These are phyloP conservation scores for Castanopsis chinensis DNA, from an alignment of 306 rosid species.

Conservation along the genomic window DNA sequence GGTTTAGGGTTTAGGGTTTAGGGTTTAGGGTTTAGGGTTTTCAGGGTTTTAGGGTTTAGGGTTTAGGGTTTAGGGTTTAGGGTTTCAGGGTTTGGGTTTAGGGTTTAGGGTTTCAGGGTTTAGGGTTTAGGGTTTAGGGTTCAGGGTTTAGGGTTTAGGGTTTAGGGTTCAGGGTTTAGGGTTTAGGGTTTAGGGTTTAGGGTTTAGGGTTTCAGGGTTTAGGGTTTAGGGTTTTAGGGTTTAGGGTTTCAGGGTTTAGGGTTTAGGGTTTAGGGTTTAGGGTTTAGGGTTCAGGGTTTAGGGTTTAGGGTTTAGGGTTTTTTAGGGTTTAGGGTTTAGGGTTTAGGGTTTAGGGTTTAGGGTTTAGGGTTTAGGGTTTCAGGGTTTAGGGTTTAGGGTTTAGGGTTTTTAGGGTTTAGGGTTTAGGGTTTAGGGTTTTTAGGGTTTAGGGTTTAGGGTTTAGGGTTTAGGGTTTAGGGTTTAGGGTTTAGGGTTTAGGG, in stretches of 20 bases:
- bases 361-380: slow-evolving; percentile 22
- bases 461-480: slow-evolving; percentile 17
- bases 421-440: slow-evolving; percentile 13
- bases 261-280: slow-evolving; percentile 17
- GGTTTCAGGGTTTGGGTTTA: slow-evolving; percentile 17
- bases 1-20: slow-evolving; percentile 17
- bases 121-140: slow-evolving; percentile 24
- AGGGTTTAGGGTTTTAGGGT: slow-evolving; percentile 15
- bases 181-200: slow-evolving; percentile 20
- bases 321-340: too few species aligned
- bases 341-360: slow-evolving; percentile 8
- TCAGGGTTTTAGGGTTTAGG: too few species aligned
- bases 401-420: slow-evolving; percentile 3
- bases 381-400: slow-evolving; percentile 15
- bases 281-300: slow-evolving; percentile 16
- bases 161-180: slow-evolving; percentile 28
- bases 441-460: slow-evolving; percentile 15
- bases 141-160: slow-evolving; percentile 27
- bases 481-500: slow-evolving; percentile 15
- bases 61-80: slow-evolving; percentile 19
- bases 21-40: slow-evolving; percentile 19
- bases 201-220: slow-evolving; percentile 31
- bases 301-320: too few species aligned
- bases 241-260: slow-evolving; percentile 5
- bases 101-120: slow-evolving; percentile 25